A percentile compares a stretch with the other conserved stretches of the same genome.
phyloP scores from a whole-genome alignment of 208 protist genomes.

The Acanthamoeba lenticulata region DNA sequence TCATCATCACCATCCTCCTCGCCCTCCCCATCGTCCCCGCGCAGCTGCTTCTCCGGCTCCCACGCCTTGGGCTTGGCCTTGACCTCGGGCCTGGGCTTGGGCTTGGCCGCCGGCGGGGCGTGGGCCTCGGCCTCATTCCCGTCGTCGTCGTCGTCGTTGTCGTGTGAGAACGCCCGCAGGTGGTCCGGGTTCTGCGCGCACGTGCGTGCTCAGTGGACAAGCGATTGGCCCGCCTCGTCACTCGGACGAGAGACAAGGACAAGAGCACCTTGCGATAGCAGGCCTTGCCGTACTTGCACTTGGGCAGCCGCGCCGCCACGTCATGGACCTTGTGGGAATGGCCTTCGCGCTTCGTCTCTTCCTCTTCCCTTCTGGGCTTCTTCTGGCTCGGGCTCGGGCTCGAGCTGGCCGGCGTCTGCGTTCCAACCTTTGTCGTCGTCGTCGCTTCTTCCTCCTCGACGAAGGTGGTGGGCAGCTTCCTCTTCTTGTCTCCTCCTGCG shows the following conservation, averaged over 20 bases:
- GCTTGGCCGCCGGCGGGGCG: neutral
- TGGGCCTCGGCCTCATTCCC: neutral
- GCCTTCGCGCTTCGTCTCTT: neutral
- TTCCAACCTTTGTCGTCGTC: neutral
- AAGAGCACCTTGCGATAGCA: slow-evolving; percentile 31
- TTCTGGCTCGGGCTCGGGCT: neutral
- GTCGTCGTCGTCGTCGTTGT: neutral
- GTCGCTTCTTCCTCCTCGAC: neutral
- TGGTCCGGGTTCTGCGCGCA: neutral
- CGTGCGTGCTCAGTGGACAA: neutral
- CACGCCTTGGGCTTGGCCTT: neutral
- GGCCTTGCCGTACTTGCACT: slow-evolving; percentile 18
- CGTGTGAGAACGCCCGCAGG: neutral
- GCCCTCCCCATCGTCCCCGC: too few species aligned
- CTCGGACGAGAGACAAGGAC: neutral
- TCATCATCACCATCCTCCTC: neutral
- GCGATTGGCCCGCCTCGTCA: neutral
- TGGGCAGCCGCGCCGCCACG: neutral
- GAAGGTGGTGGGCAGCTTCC: neutral
- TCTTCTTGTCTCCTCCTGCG: neutral
- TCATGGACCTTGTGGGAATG: neutral
- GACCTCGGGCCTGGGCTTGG: neutral
- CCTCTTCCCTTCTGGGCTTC: neutral
- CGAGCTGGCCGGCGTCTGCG: neutral
- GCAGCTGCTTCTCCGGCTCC: neutral